Percentiles rank a stretch among this genome's conserved stretches.
These are phyloP conservation scores for Ceratocystis cacaofunesta DNA, from an alignment of 2,329 filamentous ascomycete species.

Conservation along the genomic window DNA sequence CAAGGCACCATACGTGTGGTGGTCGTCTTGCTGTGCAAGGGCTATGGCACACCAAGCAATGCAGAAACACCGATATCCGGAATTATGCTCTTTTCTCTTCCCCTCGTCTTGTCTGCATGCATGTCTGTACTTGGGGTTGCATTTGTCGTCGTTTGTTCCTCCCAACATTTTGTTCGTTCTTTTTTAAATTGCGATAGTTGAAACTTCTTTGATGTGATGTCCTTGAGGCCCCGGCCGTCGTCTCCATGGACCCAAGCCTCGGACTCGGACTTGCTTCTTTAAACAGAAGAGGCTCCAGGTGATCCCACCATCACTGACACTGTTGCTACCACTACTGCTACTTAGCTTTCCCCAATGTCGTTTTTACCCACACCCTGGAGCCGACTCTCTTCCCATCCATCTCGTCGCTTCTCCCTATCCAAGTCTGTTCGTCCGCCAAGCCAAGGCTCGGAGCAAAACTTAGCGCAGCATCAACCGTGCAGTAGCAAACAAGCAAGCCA, in stretches of 20 bases:
- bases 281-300: neutral
- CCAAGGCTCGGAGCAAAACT: neutral
- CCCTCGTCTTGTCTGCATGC: neutral
- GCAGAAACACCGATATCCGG: neutral
- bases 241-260: neutral
- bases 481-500: neutral
- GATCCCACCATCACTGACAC: neutral
- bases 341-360: neutral
- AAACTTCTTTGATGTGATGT: too few species aligned
- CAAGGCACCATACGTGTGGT: too few species aligned
- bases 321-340: neutral
- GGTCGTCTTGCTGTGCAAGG: neutral
- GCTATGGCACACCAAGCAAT: neutral
- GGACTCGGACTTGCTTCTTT: neutral
- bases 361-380: neutral
- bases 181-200: neutral
- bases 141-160: neutral
- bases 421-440: neutral
- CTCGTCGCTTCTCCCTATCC: neutral
- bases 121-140: too few species aligned
- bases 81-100: neutral
- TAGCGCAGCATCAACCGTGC: neutral
- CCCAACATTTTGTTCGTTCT: neutral
- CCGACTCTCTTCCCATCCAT: neutral
- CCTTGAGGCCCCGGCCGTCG: too few species aligned